phyloP scores from a whole-genome alignment of 108 stramenopile species.

The Cyclostephanos invisitatus region DNA sequence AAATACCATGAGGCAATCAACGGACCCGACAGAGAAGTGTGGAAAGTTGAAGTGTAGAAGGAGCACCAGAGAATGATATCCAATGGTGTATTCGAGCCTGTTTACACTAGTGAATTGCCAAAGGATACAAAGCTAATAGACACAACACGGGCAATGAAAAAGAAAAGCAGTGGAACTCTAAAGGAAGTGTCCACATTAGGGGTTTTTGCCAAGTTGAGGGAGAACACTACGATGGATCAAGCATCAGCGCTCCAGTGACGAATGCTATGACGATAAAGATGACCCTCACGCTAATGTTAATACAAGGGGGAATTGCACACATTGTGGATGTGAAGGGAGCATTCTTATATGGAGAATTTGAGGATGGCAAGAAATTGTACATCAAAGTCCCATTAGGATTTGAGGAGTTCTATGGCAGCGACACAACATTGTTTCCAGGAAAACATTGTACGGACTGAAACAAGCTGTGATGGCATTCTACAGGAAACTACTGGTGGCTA shows the following conservation, averaged over 20 bases:
- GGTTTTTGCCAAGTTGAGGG: constrained; percentile 46
- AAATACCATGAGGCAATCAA: constrained; percentile 48
- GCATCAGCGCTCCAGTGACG: constrained; percentile 38
- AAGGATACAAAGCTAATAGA: constrained; percentile 36
- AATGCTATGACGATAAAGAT: constrained; percentile 31
- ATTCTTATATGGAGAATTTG: constrained; percentile 40
- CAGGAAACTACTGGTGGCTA: neutral
- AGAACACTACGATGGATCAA: constrained; percentile 31
- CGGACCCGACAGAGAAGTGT: constrained; percentile 24
- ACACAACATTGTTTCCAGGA: constrained; percentile 11
- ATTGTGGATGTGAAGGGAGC: constrained; percentile 42
- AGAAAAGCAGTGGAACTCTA: constrained; percentile 44
- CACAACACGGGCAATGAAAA: constrained; percentile 55
- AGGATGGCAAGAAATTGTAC: constrained; percentile 16
- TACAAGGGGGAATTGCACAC: constrained; percentile 35
- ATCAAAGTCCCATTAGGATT: constrained; percentile 39
- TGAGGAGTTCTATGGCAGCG: constrained; percentile 28
- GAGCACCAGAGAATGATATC: constrained; percentile 45
- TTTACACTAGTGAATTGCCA: constrained; percentile 22
- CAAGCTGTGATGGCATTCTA: constrained; percentile 42
- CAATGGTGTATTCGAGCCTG: constrained; percentile 21
- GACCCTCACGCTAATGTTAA: constrained; percentile 27
- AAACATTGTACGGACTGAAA: constrained; percentile 44
- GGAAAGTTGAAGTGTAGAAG: constrained; percentile 41
- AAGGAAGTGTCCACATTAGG: constrained; percentile 36